These are phyloP conservation scores for Cryptococcus sp. DNA, from an alignment of 1,284 basidiomycete genomes.

Conservation along the genomic window DNA sequence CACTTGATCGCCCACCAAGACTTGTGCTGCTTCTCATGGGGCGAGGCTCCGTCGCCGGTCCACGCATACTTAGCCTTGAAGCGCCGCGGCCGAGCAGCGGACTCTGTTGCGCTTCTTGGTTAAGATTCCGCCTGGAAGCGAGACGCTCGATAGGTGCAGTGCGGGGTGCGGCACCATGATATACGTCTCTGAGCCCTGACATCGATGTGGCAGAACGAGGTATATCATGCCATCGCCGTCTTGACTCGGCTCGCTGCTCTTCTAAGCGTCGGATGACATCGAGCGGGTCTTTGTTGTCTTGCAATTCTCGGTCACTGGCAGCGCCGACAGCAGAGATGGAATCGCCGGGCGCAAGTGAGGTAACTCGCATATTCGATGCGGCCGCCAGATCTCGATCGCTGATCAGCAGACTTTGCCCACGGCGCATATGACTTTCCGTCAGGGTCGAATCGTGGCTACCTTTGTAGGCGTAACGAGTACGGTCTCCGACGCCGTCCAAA, in stretches of 20 bases:
- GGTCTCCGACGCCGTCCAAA: conserved; percentile 13
- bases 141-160: conserved; percentile 28
- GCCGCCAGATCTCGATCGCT: conserved; percentile 13
- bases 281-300: conserved; percentile 39
- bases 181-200: conserved; percentile 35
- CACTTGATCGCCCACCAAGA: conserved; percentile 20
- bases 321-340: conserved; percentile 41
- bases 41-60: conserved; percentile 28
- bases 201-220: conserved; percentile 39
- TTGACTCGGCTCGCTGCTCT: conserved; percentile 32
- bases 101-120: conserved; percentile 21
- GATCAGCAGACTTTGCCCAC: conserved; percentile 11
- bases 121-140: conserved; percentile 18
- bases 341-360: conserved; percentile 37
- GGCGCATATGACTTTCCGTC: conserved; percentile 9
- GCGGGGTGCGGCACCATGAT: conserved; percentile 19
- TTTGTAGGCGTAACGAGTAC: conserved; percentile 9
- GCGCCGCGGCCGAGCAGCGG: conserved; percentile 16
- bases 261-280: conserved; percentile 43
- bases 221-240: conserved; percentile 35
- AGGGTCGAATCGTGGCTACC: conserved; percentile 7
- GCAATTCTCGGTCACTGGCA: conserved; percentile 8
- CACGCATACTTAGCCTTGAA: conserved; percentile 18
- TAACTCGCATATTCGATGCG: conserved; percentile 18
- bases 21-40: conserved; percentile 31